Conservation (phyloP, 495 filamentous ascomycete species). For the Ramalina intermedia region DNA sequence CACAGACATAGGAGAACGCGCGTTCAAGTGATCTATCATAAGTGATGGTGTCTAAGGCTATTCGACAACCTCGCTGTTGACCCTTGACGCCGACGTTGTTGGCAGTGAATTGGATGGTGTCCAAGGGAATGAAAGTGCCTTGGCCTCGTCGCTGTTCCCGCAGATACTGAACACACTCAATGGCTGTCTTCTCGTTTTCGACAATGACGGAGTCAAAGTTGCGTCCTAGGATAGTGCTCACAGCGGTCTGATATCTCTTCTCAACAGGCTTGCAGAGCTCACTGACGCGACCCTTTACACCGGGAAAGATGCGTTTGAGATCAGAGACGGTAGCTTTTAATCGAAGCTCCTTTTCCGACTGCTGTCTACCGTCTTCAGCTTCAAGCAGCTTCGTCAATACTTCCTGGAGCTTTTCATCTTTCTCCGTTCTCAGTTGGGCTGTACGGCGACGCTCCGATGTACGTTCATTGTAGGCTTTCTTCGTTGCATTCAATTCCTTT, state of each 20-base stretch:
- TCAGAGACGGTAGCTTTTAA: slow-evolving; percentile 67
- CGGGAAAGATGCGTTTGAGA: slow-evolving; percentile 81
- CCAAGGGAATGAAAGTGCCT: slow-evolving; percentile 84
- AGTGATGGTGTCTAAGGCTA: slow-evolving; percentile 92
- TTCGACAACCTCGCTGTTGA: slow-evolving; percentile 66
- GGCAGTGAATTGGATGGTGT: slow-evolving; percentile 88
- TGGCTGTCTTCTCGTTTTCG: slow-evolving; percentile 88
- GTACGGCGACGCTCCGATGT: slow-evolving; percentile 72
- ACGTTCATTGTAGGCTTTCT: slow-evolving; percentile 73
- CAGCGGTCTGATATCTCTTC: slow-evolving; percentile 86
- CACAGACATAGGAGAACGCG: slow-evolving; percentile 87
- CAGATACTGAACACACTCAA: slow-evolving; percentile 87
- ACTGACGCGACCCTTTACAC: slow-evolving; percentile 77
- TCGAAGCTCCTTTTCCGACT: slow-evolving; percentile 64
- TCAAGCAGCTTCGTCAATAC: slow-evolving; percentile 65
- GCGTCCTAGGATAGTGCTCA: slow-evolving; percentile 80
- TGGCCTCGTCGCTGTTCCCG: slow-evolving; percentile 75
- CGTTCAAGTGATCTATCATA: slow-evolving; percentile 78
- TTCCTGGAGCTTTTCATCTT: slow-evolving; percentile 79
- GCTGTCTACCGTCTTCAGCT: slow-evolving; percentile 67
- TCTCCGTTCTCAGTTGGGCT: slow-evolving; percentile 66
- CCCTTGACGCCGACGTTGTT: slow-evolving; percentile 83
- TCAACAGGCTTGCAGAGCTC: slow-evolving; percentile 92
- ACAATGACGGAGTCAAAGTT: slow-evolving; percentile 91
- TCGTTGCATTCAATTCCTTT: slow-evolving; percentile 73